These are phyloP conservation scores for Blastobotrys peoriensis DNA, from an alignment of 805 yeast species.

Conservation along the genomic window DNA sequence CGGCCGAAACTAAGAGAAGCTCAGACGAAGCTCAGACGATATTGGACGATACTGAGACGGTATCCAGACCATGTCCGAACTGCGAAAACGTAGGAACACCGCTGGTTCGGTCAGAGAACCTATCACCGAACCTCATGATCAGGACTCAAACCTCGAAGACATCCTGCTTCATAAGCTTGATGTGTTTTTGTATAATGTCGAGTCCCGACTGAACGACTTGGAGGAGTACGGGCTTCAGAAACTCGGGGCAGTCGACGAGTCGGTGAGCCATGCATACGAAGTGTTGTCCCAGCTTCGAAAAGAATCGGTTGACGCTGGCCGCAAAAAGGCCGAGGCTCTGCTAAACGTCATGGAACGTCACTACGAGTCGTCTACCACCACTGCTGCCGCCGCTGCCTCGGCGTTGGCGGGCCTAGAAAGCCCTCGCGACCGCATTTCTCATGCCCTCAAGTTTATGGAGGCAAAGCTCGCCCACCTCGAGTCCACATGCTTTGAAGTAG, in stretches of 20 bases:
- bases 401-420: no score
- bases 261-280: constrained; percentile 23
- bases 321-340: constrained; percentile 29
- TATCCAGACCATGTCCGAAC: not conserved
- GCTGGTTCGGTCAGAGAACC: not conserved
- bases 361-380: constrained; percentile 13
- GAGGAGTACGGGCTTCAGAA: constrained; percentile 29
- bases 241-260: constrained; percentile 28
- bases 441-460: constrained; percentile 31
- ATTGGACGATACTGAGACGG: no score
- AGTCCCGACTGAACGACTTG: constrained; percentile 25
- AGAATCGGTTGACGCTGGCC: constrained; percentile 28
- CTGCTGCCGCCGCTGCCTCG: not conserved
- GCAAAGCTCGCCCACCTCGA: constrained; percentile 29
- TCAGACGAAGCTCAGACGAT: no score
- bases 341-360: constrained; percentile 26
- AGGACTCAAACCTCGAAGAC: constrained; percentile 10
- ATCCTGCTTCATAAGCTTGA: constrained; percentile 16
- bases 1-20: not conserved
- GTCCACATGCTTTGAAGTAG: constrained; percentile 10
- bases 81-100: not conserved
- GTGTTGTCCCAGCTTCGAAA: constrained; percentile 26
- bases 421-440: constrained; percentile 6
- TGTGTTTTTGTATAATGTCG: constrained; percentile 19
- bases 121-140: not conserved